phyloP scores from a whole-genome alignment of 1,139 yeast genomes.

The Suhomyces bribrorum region DNA sequence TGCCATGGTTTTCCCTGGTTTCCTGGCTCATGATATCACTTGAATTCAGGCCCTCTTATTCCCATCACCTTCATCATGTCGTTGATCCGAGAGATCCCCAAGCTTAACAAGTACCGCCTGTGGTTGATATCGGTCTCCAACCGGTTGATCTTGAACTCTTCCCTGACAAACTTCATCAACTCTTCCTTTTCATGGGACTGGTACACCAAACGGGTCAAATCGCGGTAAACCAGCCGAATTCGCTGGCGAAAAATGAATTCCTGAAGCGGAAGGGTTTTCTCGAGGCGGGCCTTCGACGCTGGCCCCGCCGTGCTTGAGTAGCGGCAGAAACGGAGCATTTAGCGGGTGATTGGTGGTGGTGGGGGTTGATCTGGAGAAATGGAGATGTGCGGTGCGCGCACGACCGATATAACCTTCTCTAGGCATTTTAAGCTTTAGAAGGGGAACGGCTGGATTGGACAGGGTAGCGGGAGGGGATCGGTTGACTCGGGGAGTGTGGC shows the following conservation, averaged over 20 bases:
- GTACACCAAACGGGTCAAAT: slow-evolving; percentile 35
- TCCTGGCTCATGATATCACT: no score
- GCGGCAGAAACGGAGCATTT: slow-evolving; percentile 6
- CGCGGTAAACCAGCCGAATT: slow-evolving; percentile 35
- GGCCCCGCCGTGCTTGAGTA: slow-evolving; percentile 27
- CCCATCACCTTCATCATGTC: slow-evolving; percentile 25
- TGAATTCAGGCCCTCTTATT: slow-evolving; percentile 13
- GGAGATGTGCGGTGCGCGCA: no score
- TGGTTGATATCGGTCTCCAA: slow-evolving; percentile 35
- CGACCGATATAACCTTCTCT: no score
- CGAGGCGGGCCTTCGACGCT: not conserved
- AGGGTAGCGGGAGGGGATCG: no score
- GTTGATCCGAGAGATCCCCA: slow-evolving; percentile 32
- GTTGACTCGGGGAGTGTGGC: no score
- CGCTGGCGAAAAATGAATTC: slow-evolving; percentile 44
- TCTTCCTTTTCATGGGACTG: slow-evolving; percentile 41
- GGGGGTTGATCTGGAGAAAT: no score
- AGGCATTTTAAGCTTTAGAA: no score
- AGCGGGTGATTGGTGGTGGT: not conserved
- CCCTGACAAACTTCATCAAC: slow-evolving; percentile 34
- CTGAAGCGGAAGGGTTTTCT: slow-evolving; percentile 29
- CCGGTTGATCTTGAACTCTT: slow-evolving; percentile 35
- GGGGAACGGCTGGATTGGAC: no score
- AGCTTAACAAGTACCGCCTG: slow-evolving; percentile 39
- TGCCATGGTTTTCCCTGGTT: no score